Percentiles rank a stretch among this genome's conserved stretches.
Conservation (phyloP, 371 early-diverging fungal species). For the Umbelopsis sp. region DNA sequence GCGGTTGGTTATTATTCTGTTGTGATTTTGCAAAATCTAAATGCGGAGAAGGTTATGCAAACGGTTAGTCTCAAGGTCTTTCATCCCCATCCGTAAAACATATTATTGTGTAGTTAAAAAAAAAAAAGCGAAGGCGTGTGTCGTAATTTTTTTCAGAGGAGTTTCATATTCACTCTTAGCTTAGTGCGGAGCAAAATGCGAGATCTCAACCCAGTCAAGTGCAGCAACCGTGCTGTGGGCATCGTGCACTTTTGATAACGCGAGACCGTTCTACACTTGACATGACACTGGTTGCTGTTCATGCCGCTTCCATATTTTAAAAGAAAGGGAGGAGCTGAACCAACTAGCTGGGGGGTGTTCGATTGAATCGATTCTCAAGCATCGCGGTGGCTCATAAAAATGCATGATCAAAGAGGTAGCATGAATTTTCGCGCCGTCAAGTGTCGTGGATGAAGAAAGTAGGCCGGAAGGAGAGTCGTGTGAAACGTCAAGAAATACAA, state of each 20-base stretch:
- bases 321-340: no score
- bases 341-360: no score
- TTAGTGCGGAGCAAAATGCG: slow-evolving; percentile 1
- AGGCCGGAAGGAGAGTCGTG: neutral
- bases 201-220: neutral
- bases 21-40: slow-evolving; percentile 12
- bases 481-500: slow-evolving; percentile 38
- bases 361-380: no score
- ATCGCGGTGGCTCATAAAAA: no score
- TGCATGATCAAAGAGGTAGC: no score
- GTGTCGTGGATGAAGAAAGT: no score
- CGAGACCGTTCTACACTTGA: neutral
- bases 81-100: no score
- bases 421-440: no score
- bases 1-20: neutral
- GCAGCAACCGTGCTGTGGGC: neutral
- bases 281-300: neutral
- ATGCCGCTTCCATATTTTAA: no score
- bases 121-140: neutral
- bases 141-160: neutral
- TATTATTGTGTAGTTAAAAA: neutral
- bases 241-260: neutral
- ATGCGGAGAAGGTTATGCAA: no score
- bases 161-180: neutral
- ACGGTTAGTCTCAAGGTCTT: no score